These are phyloP conservation scores for Trebouxia sp. DNA, from an alignment of 139 green algal species.

Conservation along the genomic window DNA sequence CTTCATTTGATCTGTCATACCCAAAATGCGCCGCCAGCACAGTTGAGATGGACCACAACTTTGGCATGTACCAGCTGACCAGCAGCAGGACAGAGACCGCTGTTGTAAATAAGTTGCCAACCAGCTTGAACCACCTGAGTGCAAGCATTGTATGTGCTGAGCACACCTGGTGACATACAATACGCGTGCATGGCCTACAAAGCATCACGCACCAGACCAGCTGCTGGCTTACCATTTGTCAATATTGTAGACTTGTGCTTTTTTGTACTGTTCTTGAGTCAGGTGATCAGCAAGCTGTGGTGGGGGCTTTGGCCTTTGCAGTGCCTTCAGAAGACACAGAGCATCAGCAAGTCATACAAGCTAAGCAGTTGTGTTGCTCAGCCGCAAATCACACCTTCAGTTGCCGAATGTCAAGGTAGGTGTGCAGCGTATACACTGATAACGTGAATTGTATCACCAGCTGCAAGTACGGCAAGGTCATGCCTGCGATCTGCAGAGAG, in stretches of 20 bases:
- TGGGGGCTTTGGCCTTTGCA: conserved; percentile 37
- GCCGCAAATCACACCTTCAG: conserved; percentile 29
- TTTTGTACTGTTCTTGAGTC: conserved; percentile 45
- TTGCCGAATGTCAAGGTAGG: conserved; percentile 64
- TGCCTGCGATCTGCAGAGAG: too few relatives aligned
- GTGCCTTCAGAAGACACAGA: too few relatives aligned
- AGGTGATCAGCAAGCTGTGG: conserved; percentile 44
- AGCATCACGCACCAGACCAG: too few relatives aligned
- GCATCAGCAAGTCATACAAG: too few relatives aligned
- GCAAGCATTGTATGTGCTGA: neutral
- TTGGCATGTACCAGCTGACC: conserved; percentile 34
- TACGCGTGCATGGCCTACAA: too few relatives aligned
- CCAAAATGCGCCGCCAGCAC: conserved; percentile 16
- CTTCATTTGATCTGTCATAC: conserved; percentile 31
- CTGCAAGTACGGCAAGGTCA: conserved; percentile 47
- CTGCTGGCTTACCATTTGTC: conserved; percentile 70
- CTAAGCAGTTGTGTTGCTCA: too few relatives aligned
- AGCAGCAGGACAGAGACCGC: conserved; percentile 42
- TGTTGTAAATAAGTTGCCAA: conserved; percentile 41
- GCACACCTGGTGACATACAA: too few relatives aligned
- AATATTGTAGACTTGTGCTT: conserved; percentile 69
- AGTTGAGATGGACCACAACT: conserved; percentile 30
- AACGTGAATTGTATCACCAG: conserved; percentile 57
- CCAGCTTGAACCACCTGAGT: conserved; percentile 49
- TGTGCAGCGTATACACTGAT: conserved; percentile 54